Evolutionary conservation across 306 rosid genomes (phyloP), one percentile per base, ranked within the genome.

Genomic region (Myrica gale): DNA sequence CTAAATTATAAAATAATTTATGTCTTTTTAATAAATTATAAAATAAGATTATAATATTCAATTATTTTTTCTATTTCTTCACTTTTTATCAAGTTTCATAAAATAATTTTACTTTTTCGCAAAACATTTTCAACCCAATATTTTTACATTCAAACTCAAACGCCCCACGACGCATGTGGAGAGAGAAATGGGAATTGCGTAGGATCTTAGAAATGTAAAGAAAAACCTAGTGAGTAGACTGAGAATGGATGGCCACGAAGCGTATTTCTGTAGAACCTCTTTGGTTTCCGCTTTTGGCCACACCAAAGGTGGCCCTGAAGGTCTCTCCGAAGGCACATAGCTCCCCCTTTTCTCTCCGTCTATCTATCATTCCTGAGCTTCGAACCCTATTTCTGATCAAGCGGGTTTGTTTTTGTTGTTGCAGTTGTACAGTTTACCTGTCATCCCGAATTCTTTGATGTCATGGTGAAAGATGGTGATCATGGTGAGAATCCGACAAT

Each of bases 391-490:
- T 32, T 32, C 37, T 32, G 3, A 32, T 32, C 37, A 32, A 32
- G 37, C 37, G 37, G 37, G 37, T 17, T 43, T 66, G 13, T 26
- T 58, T 15, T 32, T 32, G 37, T 2, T 32, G 37, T 32, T 32
- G 37, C 11, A 16, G 51, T 45, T 23, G 26, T 47, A 3, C 26
- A 78, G 9, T 83, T 50, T 48, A 37, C 79, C 74, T 81, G 88
- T 70, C 78, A 69, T n/a, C 82, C 84, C 54, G 88, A 88, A 26
- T 88, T 80, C 39, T 69, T 88, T 53, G 90, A 88, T 43, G 86
- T 82, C 42, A 76, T 82, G 79, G 21, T 61, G 73, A 63, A 47
- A 58, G 83, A 84, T 6, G 46, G 63, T 7, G 21, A 44, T 23
- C 26, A 23, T 56, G 70, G 55, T 32, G 68, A 39, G 4, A 74